Conservation (phyloP, 495 filamentous ascomycete species). For the Neurospora sp. region DNA sequence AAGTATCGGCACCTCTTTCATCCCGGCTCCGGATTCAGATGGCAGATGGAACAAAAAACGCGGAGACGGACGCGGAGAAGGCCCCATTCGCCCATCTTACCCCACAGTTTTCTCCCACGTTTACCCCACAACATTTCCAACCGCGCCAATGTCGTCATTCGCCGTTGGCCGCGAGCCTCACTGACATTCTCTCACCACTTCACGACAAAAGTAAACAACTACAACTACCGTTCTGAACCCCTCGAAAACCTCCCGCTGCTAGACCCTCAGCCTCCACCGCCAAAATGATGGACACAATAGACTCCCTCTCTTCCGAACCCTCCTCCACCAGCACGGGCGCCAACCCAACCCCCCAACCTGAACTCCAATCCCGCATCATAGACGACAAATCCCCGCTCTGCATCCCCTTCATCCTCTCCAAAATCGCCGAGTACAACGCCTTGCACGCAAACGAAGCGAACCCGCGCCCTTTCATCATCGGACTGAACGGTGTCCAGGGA, state of each 20-base stretch:
- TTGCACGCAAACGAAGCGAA: conserved; percentile 16
- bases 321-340: conserved; percentile 5
- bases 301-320: background rate
- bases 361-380: conserved; percentile 32
- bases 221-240: too few species aligned
- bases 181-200: background rate
- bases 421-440: conserved; percentile 42
- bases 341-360: conserved; percentile 9
- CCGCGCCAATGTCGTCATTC: background rate
- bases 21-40: background rate
- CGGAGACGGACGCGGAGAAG: background rate
- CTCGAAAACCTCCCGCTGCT: too few species aligned
- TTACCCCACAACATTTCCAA: background rate
- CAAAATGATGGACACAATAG: background rate
- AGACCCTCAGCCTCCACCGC: background rate
- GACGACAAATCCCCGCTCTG: conserved; percentile 85
- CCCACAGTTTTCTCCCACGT: background rate
- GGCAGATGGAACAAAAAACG: background rate
- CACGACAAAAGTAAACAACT: background rate
- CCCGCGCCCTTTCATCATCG: conserved; percentile 45
- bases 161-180: background rate
- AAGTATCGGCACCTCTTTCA: background rate
- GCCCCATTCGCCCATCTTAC: background rate
- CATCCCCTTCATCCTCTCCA: conserved; percentile 73
- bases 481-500: conserved; percentile 66